A percentile compares a stretch with the other conserved stretches of the same genome.
Conservation (phyloP, 2,329 filamentous ascomycete genomes). For the Sarocladium strictum region DNA sequence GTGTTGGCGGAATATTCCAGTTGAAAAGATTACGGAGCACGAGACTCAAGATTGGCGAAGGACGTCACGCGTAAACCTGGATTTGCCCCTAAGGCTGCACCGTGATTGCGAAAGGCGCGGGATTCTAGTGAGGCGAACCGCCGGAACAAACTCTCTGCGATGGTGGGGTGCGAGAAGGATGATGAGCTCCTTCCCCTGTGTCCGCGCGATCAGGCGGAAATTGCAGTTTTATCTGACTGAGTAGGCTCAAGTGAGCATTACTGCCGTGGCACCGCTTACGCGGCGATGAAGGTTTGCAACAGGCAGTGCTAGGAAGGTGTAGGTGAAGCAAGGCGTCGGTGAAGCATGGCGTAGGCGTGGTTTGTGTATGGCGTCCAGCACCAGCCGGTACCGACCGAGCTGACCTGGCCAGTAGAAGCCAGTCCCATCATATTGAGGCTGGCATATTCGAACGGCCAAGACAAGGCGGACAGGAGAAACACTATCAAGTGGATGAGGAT, state of each 20-base stretch:
- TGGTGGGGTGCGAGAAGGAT: not conserved
- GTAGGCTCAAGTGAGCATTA: not conserved
- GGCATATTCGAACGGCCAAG: not conserved
- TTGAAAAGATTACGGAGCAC: not conserved
- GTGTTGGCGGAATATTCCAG: not conserved
- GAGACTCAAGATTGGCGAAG: not conserved
- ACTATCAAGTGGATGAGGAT: too few relatives aligned
- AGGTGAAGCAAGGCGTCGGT: too few relatives aligned
- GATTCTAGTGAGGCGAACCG: not conserved
- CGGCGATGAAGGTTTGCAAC: not conserved
- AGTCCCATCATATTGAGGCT: not conserved
- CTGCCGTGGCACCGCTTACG: not conserved
- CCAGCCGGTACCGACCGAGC: not conserved
- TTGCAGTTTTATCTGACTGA: not conserved
- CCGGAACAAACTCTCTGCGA: not conserved
- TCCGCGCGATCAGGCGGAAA: not conserved
- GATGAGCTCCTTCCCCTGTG: not conserved
- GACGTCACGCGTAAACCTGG: not conserved
- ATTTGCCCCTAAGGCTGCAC: not conserved
- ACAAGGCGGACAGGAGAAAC: not conserved
- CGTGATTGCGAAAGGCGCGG: not conserved
- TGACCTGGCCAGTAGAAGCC: not conserved
- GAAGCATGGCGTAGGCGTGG: not conserved
- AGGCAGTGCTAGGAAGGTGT: too few relatives aligned
- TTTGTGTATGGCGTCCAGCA: not conserved